Conservation (phyloP, 1,284 basidiomycete genomes). For the Earliella scabrosa region DNA sequence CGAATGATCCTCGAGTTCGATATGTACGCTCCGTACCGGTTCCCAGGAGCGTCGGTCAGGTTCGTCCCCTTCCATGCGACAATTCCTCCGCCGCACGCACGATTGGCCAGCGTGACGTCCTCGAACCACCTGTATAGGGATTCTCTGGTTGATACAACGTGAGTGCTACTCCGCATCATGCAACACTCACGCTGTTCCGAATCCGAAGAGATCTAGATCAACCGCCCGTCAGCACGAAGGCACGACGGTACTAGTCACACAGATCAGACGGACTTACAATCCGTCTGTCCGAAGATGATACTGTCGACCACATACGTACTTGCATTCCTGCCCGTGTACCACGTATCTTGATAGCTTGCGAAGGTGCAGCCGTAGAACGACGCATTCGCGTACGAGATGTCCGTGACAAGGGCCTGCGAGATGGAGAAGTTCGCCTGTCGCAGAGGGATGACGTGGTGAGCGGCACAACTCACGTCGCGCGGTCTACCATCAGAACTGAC, state of each 20-base stretch:
- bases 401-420: slow-evolving; percentile 61
- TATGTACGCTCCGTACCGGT: slow-evolving; percentile 67
- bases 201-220: slow-evolving; percentile 24
- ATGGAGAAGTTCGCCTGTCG: slow-evolving; percentile 58
- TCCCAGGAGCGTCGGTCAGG: slow-evolving; percentile 53
- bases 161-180: background rate
- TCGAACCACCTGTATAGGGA: slow-evolving; percentile 57
- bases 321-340: slow-evolving; percentile 63
- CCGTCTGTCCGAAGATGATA: slow-evolving; percentile 64
- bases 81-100: slow-evolving; percentile 65
- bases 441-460: background rate
- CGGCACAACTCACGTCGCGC: background rate
- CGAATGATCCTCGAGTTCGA: slow-evolving; percentile 60
- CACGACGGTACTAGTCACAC: background rate
- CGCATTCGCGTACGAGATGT: slow-evolving; percentile 64
- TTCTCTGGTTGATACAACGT: too few species aligned
- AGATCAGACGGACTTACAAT: slow-evolving; percentile 47
- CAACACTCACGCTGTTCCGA: slow-evolving; percentile 50
- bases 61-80: slow-evolving; percentile 66
- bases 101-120: slow-evolving; percentile 59
- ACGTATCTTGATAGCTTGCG: slow-evolving; percentile 68
- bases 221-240: too few species aligned
- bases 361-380: slow-evolving; percentile 73
- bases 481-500: slow-evolving; percentile 39
- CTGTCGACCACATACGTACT: slow-evolving; percentile 67